A percentile compares a stretch with the other conserved stretches of the same genome.
Conservation (phyloP, 2,329 filamentous ascomycete genomes). For the Aspergillus novoparasiticus region DNA sequence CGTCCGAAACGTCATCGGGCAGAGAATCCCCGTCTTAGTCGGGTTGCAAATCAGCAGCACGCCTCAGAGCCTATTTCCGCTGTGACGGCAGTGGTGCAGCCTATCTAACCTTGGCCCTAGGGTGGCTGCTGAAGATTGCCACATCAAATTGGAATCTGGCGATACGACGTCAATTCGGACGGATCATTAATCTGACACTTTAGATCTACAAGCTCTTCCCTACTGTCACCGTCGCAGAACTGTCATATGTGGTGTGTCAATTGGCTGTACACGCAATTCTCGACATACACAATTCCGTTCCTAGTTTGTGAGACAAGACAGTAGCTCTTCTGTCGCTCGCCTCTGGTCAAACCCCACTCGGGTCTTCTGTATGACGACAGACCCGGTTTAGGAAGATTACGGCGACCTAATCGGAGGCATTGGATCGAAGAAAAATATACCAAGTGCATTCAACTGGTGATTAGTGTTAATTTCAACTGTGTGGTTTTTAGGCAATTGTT, state of each 20-base stretch:
- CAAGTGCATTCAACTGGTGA: neutral
- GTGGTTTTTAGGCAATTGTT: neutral
- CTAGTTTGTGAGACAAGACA: neutral
- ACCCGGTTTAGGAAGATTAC: neutral
- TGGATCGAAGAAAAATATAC: neutral
- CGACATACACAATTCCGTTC: neutral
- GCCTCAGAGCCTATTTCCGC: neutral
- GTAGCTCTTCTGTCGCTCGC: neutral
- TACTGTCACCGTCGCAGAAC: neutral
- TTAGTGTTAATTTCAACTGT: neutral
- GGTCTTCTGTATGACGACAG: neutral
- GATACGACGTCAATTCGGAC: neutral
- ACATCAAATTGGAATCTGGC: neutral
- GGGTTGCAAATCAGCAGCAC: neutral
- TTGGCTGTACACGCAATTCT: neutral
- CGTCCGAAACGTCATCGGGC: slow-evolving; percentile 35
- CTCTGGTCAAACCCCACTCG: neutral
- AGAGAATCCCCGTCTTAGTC: neutral
- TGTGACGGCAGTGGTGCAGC: neutral
- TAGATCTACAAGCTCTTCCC: neutral
- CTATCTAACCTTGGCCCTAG: neutral
- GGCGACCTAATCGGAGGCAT: neutral
- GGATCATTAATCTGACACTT: neutral
- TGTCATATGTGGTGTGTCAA: neutral
- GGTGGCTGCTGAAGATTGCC: neutral